A percentile compares a stretch with the other conserved stretches of the same genome.
Evolutionary conservation across 202 grass and related monocot species (phyloP).

Genomic region (Schoenoplectus triqueter): DNA sequence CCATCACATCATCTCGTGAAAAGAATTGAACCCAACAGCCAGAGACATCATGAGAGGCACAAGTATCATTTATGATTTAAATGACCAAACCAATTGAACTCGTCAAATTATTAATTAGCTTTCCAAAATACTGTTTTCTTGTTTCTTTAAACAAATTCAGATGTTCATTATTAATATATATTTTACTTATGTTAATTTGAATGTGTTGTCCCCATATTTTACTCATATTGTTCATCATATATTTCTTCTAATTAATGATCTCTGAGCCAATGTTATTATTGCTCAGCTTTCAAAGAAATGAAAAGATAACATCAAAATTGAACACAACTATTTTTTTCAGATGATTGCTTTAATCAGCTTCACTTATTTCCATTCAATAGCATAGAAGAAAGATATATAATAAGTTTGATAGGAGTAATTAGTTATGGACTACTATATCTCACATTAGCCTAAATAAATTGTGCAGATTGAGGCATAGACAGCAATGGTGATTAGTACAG

Average conservation of each 20-base stretch:
- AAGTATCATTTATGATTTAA: not conserved
- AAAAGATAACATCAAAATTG: not conserved
- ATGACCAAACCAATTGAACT: not conserved
- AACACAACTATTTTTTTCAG: not conserved
- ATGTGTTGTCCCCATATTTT: not conserved
- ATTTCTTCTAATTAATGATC: not conserved
- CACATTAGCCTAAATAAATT: not conserved
- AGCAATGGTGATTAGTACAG: not conserved
- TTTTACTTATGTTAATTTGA: not conserved
- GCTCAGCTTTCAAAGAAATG: not conserved
- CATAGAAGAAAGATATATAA: not conserved
- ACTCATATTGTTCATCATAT: too few relatives aligned
- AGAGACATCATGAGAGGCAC: not conserved
- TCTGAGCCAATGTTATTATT: not conserved
- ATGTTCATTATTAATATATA: not conserved
- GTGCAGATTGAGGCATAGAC: not conserved
- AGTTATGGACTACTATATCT: not conserved
- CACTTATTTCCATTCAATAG: not conserved
- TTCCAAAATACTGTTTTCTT: not conserved
- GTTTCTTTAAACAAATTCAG: not conserved
- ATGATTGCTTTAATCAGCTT: not conserved
- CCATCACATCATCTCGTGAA: not conserved
- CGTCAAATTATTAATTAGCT: not conserved
- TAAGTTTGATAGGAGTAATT: not conserved
- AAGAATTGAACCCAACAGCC: constrained; percentile 11